Percentiles rank a stretch among this genome's conserved stretches.
Evolutionary conservation across 192 early-diverging fungal species (phyloP).

Genomic region (Coemansia sp.): DNA sequence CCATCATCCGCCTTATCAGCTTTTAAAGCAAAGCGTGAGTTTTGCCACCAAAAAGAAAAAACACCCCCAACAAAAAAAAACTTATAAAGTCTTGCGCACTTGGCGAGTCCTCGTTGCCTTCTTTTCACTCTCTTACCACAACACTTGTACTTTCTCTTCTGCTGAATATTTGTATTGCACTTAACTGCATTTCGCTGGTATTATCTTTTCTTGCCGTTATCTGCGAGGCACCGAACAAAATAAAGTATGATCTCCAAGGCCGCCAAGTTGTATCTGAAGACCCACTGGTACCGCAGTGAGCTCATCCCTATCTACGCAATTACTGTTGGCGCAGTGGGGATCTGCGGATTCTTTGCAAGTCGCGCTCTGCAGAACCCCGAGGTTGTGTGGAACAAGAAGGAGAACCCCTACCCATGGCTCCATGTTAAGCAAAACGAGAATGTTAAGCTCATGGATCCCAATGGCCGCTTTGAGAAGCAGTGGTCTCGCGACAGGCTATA

Average conservation of each 20-base stretch:
- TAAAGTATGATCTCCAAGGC: constrained; percentile 47
- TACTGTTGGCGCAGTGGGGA: constrained; percentile 36
- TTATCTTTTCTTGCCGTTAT: constrained; percentile 20
- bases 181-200: constrained; percentile 8
- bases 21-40: not conserved
- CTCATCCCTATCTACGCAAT: constrained; percentile 53
- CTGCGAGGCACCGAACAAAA: not conserved
- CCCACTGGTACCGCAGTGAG: constrained; percentile 54
- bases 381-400: constrained; percentile 52
- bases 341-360: constrained; percentile 35
- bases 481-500: constrained; percentile 52
- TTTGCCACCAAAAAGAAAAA: not conserved
- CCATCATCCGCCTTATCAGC: not conserved
- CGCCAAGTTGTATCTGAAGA: constrained; percentile 49
- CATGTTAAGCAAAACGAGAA: constrained; percentile 55
- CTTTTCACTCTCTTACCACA: constrained; percentile 7
- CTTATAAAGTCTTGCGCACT: not conserved
- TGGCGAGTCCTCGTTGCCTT: constrained; percentile 4
- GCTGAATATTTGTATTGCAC: constrained; percentile 14
- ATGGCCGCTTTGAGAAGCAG: constrained; percentile 46
- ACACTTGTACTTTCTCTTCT: constrained; percentile 15
- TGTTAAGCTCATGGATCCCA: constrained; percentile 52
- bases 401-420: constrained; percentile 55
- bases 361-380: constrained; percentile 50
- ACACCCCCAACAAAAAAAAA: not conserved